phyloP scores from a whole-genome alignment of 2,329 filamentous ascomycete genomes.

The Penicillium sp. region DNA sequence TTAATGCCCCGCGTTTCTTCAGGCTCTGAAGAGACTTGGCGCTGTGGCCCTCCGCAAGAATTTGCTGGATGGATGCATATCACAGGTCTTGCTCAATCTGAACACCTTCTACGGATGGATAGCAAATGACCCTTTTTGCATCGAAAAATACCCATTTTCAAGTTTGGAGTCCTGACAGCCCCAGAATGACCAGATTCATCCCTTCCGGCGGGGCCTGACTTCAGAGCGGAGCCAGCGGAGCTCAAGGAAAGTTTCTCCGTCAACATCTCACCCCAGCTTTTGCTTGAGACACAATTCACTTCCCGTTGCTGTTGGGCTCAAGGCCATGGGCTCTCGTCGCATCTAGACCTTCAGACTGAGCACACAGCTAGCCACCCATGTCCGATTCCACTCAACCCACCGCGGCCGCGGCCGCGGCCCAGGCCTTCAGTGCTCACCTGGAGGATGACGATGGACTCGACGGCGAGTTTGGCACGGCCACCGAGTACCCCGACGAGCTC shows the following conservation, averaged over 20 bases:
- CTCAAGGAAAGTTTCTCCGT: conserved; percentile 33
- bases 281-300: conserved; percentile 15
- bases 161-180: background rate
- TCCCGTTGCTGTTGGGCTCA: conserved; percentile 12
- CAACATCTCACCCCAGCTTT: conserved; percentile 14
- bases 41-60: background rate
- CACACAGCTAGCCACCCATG: conserved; percentile 16
- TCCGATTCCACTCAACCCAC: conserved; percentile 19
- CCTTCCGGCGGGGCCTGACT: conserved; percentile 14
- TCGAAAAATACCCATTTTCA: background rate
- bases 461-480: conserved; percentile 35
- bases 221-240: conserved; percentile 28
- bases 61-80: background rate
- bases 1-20: background rate
- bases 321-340: conserved; percentile 16
- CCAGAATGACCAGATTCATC: background rate
- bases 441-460: conserved; percentile 35
- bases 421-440: conserved; percentile 21
- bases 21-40: background rate
- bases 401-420: conserved; percentile 16
- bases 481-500: conserved; percentile 40
- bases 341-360: conserved; percentile 1
- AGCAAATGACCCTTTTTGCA: background rate
- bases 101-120: background rate
- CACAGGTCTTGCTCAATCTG: background rate